phyloP scores from a whole-genome alignment of 371 early-diverging fungal species.

The Mucor plumbeus region DNA sequence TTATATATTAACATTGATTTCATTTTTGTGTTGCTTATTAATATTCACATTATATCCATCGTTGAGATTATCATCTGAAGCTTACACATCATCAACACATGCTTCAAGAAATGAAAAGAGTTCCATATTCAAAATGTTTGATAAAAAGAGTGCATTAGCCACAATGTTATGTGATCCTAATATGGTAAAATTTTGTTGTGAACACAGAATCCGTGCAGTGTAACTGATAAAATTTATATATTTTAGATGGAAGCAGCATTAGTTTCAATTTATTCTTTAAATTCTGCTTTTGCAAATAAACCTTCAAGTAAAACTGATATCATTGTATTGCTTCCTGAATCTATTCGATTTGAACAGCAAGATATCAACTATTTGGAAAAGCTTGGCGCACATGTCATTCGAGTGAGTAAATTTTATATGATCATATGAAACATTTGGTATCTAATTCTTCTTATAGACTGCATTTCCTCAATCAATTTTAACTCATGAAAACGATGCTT shows the following conservation, averaged over 20 bases:
- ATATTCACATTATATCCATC: constrained; percentile 25
- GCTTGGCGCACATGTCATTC: constrained; percentile 20
- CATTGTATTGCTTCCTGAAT: constrained; percentile 30
- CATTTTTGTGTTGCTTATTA: constrained; percentile 18
- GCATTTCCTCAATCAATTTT: constrained; percentile 8
- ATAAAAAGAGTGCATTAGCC: constrained; percentile 26
- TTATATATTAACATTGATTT: constrained; percentile 10
- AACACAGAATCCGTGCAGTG: background rate
- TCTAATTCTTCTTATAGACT: constrained; percentile 15
- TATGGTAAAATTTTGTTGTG: constrained; percentile 19
- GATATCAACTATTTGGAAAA: constrained; percentile 12
- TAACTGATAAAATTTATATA: background rate
- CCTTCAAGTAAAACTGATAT: constrained; percentile 21
- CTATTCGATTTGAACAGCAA: constrained; percentile 2
- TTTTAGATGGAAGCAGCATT: constrained; percentile 31
- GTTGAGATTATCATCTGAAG: background rate
- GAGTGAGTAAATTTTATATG: constrained; percentile 11
- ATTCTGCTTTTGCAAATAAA: constrained; percentile 18
- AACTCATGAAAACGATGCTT: background rate
- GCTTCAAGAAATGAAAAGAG: background rate
- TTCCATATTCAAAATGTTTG: background rate
- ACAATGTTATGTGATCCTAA: constrained; percentile 25
- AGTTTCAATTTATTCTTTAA: constrained; percentile 35
- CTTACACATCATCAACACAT: background rate
- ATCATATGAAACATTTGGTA: background rate